Conservation (phyloP, 768 basidiomycete species). For the Lepiota brunneoincarnata region DNA sequence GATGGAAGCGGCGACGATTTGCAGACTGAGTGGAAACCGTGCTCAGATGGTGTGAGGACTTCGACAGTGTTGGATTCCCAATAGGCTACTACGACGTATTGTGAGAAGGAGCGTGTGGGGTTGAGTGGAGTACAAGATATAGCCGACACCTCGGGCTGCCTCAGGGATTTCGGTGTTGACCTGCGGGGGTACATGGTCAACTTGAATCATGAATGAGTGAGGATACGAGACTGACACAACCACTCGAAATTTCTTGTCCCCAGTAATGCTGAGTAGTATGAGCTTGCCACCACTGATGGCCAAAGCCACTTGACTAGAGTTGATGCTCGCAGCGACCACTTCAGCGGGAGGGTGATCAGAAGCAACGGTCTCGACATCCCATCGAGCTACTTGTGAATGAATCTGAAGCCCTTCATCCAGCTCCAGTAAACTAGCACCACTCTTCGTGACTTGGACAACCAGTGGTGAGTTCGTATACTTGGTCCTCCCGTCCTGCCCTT, state of each 20-base stretch:
- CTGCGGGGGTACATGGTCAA: background rate
- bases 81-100: constrained; percentile 60
- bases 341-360: constrained; percentile 25
- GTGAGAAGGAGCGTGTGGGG: constrained; percentile 40
- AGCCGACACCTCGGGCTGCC: constrained; percentile 58
- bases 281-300: constrained; percentile 56
- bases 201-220: background rate
- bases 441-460: constrained; percentile 71
- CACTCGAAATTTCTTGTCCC: constrained; percentile 24
- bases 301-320: constrained; percentile 63
- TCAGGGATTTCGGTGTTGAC: background rate
- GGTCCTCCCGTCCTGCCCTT: constrained; percentile 22
- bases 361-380: constrained; percentile 21
- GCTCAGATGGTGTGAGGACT: constrained; percentile 38
- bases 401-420: constrained; percentile 42
- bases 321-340: constrained; percentile 69
- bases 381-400: constrained; percentile 41
- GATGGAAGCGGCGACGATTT: constrained; percentile 36
- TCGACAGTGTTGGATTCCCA: constrained; percentile 71
- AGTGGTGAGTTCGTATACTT: constrained; percentile 47
- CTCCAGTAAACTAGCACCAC: constrained; percentile 53
- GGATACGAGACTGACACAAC: constrained; percentile 16
- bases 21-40: constrained; percentile 28
- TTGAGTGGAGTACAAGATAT: constrained; percentile 64
- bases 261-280: constrained; percentile 45